A percentile compares a stretch with the other conserved stretches of the same genome.
phyloP scores from a whole-genome alignment of 169 alveolate genomes.

The Babesia ovata region DNA sequence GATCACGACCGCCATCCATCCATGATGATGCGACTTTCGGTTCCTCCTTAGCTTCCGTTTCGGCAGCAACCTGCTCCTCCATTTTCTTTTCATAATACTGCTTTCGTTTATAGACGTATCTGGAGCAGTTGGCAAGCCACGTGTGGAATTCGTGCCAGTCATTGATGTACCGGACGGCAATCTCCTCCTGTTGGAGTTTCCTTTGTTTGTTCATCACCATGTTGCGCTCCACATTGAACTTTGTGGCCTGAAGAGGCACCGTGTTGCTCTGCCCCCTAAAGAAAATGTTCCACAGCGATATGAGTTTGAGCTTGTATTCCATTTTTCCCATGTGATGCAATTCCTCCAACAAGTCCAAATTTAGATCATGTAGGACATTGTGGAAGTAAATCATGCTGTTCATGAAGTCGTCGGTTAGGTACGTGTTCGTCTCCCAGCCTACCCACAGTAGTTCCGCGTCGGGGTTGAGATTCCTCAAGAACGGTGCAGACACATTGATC shows the following conservation, averaged over 20 bases:
- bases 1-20: too few species aligned
- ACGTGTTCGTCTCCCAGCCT: constrained; percentile 14
- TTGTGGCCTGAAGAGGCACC: background rate
- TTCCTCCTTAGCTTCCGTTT: too few species aligned
- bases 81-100: too few species aligned
- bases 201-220: background rate
- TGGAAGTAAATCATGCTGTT: background rate
- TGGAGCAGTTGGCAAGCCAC: constrained; percentile 11
- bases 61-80: too few species aligned
- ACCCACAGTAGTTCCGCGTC: constrained; percentile 1
- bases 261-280: background rate
- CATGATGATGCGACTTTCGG: too few species aligned
- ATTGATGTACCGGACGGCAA: background rate
- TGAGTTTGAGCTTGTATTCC: background rate
- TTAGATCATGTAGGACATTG: constrained; percentile 1
- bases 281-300: constrained; percentile 10
- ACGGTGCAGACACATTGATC: background rate
- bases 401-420: background rate
- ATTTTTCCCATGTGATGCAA: background rate
- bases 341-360: background rate
- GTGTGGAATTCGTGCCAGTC: constrained; percentile 11
- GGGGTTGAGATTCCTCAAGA: background rate
- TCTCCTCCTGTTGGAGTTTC: background rate
- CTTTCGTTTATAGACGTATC: too few species aligned
- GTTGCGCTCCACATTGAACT: too few species aligned